Evolutionary conservation across 163 green algal species (phyloP).

Genomic region (Chlamydomonas reinhardtii): DNA sequence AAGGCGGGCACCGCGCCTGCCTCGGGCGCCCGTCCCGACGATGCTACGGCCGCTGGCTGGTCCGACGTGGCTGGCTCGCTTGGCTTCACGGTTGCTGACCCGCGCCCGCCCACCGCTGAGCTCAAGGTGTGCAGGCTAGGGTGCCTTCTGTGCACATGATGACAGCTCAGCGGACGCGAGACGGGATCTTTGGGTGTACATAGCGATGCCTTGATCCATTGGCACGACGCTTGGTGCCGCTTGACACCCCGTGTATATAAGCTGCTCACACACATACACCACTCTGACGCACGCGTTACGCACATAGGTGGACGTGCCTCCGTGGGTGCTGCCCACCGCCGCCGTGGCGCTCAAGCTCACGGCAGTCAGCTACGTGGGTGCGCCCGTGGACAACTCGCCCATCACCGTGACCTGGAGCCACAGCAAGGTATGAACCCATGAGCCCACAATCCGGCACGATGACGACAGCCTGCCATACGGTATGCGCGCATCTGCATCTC

Average conservation of each 20-base stretch:
- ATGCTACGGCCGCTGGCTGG: too few species aligned
- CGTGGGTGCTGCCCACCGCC: slow-evolving; percentile 14
- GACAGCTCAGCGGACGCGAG: too few species aligned
- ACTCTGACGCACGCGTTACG: too few species aligned
- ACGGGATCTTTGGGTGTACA: too few species aligned
- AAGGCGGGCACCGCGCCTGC: background rate
- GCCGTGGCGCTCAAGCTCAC: background rate
- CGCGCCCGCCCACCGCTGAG: slow-evolving; percentile 61
- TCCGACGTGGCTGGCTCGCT: background rate
- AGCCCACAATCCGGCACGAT: too few species aligned
- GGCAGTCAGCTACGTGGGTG: slow-evolving; percentile 36
- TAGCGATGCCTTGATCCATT: too few species aligned
- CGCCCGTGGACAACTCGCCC: slow-evolving; percentile 17
- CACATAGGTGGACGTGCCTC: slow-evolving; percentile 6
- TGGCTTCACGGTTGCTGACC: slow-evolving; percentile 60
- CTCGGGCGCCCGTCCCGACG: background rate
- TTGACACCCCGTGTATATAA: too few species aligned
- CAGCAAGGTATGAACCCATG: background rate
- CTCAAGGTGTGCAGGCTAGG: background rate
- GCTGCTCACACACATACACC: too few species aligned
- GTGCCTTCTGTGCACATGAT: too few species aligned
- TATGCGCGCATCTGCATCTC: too few species aligned
- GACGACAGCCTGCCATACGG: too few species aligned
- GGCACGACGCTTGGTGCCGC: too few species aligned
- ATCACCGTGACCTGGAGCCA: slow-evolving; percentile 17